A percentile compares a stretch with the other conserved stretches of the same genome.
phyloP scores from a whole-genome alignment of 805 yeast genomes.

The Candida parachauliodes region DNA sequence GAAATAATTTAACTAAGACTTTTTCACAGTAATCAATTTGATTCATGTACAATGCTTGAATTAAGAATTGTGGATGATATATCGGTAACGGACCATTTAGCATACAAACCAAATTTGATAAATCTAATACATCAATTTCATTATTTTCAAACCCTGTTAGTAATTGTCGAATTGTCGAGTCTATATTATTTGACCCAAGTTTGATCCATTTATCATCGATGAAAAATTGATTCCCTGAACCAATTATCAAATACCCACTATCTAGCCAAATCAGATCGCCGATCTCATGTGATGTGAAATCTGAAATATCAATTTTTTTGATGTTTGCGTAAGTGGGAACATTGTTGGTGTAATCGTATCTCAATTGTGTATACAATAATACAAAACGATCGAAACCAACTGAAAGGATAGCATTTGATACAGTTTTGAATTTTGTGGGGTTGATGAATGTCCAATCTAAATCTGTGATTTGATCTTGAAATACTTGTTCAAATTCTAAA shows the following conservation, averaged over 20 bases:
- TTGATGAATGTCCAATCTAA: conserved; percentile 81
- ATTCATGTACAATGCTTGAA: conserved; percentile 68
- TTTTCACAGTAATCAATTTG: conserved; percentile 52
- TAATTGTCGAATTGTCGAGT: conserved; percentile 47
- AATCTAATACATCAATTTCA: conserved; percentile 32
- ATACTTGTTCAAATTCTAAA: conserved; percentile 56
- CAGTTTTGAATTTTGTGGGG: conserved; percentile 13
- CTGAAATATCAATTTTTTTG: conserved; percentile 65
- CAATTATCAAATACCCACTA: conserved; percentile 75
- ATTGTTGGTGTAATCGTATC: conserved; percentile 84
- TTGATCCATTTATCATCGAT: conserved; percentile 63
- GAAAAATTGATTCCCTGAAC: conserved; percentile 86
- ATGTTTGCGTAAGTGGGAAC: conserved; percentile 76
- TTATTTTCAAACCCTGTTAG: conserved; percentile 24
- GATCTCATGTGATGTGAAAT: conserved; percentile 72
- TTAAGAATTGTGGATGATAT: conserved; percentile 85
- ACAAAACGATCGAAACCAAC: conserved; percentile 70
- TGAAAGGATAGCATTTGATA: conserved; percentile 59
- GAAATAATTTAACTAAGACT: conserved; percentile 52
- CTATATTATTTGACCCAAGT: conserved; percentile 38
- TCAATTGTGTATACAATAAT: conserved; percentile 69
- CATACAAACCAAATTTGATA: conserved; percentile 69
- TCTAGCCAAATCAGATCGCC: conserved; percentile 89
- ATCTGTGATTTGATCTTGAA: conserved; percentile 48
- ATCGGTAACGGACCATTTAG: conserved; percentile 87